Evolutionary conservation across 73 alveolate species (phyloP), one percentile per base, ranked within the genome.

Genomic region (Effrenium voratum): DNA sequence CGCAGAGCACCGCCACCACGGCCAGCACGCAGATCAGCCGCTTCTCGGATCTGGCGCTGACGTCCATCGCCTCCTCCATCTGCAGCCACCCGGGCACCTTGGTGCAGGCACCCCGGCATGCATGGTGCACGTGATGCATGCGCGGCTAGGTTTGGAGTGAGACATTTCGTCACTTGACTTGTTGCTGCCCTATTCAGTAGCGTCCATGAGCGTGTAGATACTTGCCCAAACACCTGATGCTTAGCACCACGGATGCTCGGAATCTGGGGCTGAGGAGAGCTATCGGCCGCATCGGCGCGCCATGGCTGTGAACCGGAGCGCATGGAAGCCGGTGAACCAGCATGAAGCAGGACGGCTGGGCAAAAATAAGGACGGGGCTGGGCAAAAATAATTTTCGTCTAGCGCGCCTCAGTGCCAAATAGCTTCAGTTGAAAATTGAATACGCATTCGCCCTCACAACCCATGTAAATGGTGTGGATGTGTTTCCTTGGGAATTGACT

Each of bases 321-420:
- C 66, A 26, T 90, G 97, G 97, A 90, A 90, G 97, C 97, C 97
- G 12, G 97, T 90, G 88, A 90, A 90, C 43, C 97, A 90, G 77
- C 97, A 90, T 34, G 97, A 90, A 90, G 97, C 97, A 90, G 97
- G 95, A n/a, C n/a, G n/a, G n/a, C n/a, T n/a, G n/a, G n/a, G n/a
- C n/a, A n/a, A n/a, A n/a, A n/a, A n/a, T n/a, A n/a, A n/a, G n/a
- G n/a, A n/a, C n/a, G n/a, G n/a, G n/a, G n/a, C n/a, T n/a, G n/a
- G n/a, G n/a, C n/a, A n/a, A n/a, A n/a, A n/a, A n/a, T n/a, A n/a
- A n/a, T n/a, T n/a, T n/a, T n/a, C n/a, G n/a, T n/a, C n/a, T n/a
- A n/a, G n/a, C n/a, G n/a, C n/a, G n/a, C n/a, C n/a, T n/a, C n/a
- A n/a, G n/a, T n/a, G n/a, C n/a, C n/a, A n/a, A n/a, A n/a, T n/a